phyloP scores from a whole-genome alignment of 2,329 filamentous ascomycete species.

The Cladosporium phlei region DNA sequence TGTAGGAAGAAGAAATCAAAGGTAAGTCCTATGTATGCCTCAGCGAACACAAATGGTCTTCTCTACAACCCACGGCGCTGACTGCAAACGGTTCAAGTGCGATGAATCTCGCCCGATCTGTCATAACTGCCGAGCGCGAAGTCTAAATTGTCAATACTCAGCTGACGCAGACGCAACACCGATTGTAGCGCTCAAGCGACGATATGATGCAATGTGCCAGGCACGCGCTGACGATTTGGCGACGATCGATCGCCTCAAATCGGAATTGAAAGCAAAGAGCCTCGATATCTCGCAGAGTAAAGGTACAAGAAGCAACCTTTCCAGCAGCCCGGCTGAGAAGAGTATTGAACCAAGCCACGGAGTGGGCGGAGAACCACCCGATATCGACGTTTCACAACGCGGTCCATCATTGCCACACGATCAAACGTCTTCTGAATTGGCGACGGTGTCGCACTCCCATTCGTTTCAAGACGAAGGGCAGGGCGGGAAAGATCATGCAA shows the following conservation, averaged over 20 bases:
- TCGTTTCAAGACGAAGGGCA: background rate
- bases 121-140: background rate
- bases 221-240: background rate
- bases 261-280: too few species aligned
- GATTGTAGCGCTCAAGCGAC: background rate
- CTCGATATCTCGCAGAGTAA: too few species aligned
- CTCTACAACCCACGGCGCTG: too few species aligned
- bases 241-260: background rate
- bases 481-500: background rate
- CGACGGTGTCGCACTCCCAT: background rate
- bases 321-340: too few species aligned
- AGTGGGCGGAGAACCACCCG: too few species aligned
- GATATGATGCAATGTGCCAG: background rate
- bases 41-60: background rate
- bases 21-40: background rate
- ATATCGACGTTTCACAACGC: too few species aligned
- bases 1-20: conserved; percentile 2
- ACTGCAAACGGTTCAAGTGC: background rate
- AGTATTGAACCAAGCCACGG: too few species aligned
- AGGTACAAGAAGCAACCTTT: background rate
- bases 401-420: too few species aligned
- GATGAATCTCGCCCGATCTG: background rate
- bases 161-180: conserved; percentile 2
- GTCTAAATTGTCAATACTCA: background rate
- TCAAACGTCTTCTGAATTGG: too few species aligned